Percentiles rank a stretch among this genome's conserved stretches.
phyloP scores from a whole-genome alignment of 495 filamentous ascomycete species.

The Xeromyces bisporus region DNA sequence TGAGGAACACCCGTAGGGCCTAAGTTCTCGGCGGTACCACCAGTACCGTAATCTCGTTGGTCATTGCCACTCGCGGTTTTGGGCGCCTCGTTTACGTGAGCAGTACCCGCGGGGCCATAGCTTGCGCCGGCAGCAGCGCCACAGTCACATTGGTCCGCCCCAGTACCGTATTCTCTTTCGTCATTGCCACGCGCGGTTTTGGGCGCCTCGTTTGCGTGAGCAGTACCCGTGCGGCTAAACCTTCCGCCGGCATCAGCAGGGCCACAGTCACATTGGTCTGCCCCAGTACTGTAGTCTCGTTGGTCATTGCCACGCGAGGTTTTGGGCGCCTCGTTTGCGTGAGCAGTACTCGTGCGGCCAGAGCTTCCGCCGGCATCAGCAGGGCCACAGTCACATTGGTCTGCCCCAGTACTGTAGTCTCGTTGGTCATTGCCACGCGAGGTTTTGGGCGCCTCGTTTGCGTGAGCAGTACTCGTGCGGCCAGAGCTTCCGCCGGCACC shows the following conservation, averaged over 20 bases:
- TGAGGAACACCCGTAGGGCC: no score
- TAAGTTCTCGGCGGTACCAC: no score
- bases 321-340: no score
- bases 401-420: conserved; percentile 5
- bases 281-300: conserved; percentile 8
- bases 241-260: conserved; percentile 6
- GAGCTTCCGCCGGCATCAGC: conserved; percentile 7
- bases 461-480: conserved; percentile 1
- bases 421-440: conserved; percentile 26
- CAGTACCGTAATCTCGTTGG: no score
- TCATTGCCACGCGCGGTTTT: conserved; percentile 28
- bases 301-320: conserved; percentile 27
- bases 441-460: no score
- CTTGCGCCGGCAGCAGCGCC: background rate
- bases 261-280: conserved; percentile 8
- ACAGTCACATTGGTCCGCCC: conserved; percentile 3
- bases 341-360: no score
- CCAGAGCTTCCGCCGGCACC: conserved; percentile 2
- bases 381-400: conserved; percentile 9
- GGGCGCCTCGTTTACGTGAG: no score
- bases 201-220: no score
- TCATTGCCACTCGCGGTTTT: no score
- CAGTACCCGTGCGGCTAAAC: no score
- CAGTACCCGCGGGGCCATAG: conserved; percentile 2
- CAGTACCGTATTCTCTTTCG: conserved; percentile 12